phyloP scores from a whole-genome alignment of 805 yeast genomes.

The Saturnispora dispora region DNA sequence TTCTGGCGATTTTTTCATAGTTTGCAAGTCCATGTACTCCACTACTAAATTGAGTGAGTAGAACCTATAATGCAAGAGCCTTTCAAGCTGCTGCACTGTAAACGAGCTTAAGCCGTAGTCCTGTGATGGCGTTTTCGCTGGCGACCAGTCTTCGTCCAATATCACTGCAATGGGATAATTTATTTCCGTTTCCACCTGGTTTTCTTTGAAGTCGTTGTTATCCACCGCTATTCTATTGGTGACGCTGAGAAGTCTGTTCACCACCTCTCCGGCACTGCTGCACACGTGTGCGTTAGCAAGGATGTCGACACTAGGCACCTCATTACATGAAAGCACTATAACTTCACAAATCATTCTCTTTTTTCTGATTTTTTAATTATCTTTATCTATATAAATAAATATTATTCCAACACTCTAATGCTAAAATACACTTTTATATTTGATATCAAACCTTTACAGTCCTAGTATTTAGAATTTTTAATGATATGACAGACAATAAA shows the following conservation, averaged over 20 bases:
- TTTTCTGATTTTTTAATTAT: background rate
- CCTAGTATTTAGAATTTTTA: background rate
- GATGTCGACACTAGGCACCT: background rate
- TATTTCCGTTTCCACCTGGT: constrained; percentile 5
- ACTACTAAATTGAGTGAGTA: constrained; percentile 22
- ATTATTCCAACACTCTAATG: background rate
- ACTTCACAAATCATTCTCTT: background rate
- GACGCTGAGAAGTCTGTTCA: background rate
- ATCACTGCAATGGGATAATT: constrained; percentile 7
- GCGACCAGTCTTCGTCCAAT: background rate
- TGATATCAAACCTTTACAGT: background rate
- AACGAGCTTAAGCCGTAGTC: background rate
- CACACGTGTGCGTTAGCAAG: background rate
- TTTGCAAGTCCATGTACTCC: background rate
- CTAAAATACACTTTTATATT: background rate
- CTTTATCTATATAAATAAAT: background rate
- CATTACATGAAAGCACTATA: background rate
- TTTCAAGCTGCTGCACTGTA: constrained; percentile 4
- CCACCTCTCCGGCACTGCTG: background rate
- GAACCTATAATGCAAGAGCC: constrained; percentile 20
- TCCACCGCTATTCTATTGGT: background rate
- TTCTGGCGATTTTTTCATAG: background rate
- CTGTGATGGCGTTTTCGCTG: background rate
- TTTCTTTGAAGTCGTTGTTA: background rate
- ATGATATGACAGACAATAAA: background rate